Base-by-base conservation (phyloP, 2,329 filamentous ascomycete species). In the Colletotrichum orbiculare region DNA sequence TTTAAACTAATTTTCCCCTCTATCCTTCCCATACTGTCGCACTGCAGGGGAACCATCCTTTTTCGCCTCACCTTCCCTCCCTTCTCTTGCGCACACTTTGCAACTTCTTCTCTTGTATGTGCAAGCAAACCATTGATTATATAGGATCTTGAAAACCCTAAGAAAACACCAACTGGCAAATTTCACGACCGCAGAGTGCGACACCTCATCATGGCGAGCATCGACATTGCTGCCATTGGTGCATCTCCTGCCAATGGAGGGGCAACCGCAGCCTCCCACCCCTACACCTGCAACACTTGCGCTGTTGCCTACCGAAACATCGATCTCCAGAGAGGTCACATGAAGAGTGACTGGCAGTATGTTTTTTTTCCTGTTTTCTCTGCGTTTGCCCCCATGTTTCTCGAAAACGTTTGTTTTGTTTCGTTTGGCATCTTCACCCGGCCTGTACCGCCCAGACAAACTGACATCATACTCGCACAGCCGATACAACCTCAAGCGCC, bases 321-420 rank as follows among this genome's bases (percentile, higher is more conserved):
- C 77, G 95, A 98, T 75, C 85, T 96, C 61, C 96, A 99, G 81
- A 90, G 96, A 76, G 90, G 88, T 42, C 96, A 99, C 77, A 99
- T 99, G 96, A 94, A 96, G 78, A 96, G 91, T 72, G 96, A 99
- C 81, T 99, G 96, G 96, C 95, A 99, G 91, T 96, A 85, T 81
- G 92, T 89, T 58, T 55, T 68, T 89, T 58, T 38, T 39, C 53
- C 53, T 63, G 25, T 56, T 64, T 37, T 55, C 13, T 41, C n/a
- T 8, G 35, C 25, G 15, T 34, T 34, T 48, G 56, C 8, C n/a
- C 17, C 12, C 8, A 12, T 13, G 9, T 17, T 12, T 13, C 35
- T 9, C n/a, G 25, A 25, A 25, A 25, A 25, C 4, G 8, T 4
- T 12, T 10, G 4, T 33, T 41, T 17, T 25, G 8, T 37, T 6